Conservation (phyloP, 164 flowering plant genomes). For the Dillenia turbinata region DNA sequence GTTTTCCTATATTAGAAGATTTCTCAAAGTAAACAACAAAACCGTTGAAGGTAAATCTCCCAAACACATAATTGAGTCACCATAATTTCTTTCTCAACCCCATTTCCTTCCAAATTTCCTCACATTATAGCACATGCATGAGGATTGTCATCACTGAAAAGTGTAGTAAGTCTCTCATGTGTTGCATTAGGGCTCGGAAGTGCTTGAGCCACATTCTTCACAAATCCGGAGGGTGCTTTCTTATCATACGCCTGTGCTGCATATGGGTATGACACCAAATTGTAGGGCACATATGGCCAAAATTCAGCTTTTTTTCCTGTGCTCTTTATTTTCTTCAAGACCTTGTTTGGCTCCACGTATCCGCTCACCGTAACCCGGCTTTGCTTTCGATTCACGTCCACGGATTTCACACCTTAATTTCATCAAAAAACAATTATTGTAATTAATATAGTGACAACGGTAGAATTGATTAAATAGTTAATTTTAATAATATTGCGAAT, state of each 20-base stretch:
- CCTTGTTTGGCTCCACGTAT: constrained; percentile 34
- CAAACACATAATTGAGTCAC: no score
- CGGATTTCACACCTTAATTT: constrained; percentile 27
- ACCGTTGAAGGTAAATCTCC: no score
- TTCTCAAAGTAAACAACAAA: no score
- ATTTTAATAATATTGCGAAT: no score
- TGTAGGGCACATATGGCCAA: constrained; percentile 41
- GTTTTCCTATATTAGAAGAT: no score
- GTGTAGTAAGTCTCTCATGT: constrained; percentile 17
- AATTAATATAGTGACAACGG: no score
- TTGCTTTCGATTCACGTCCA: constrained; percentile 39
- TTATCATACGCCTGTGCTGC: constrained; percentile 38
- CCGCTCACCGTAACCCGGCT: constrained; percentile 38
- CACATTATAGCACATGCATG: constrained; percentile 39
- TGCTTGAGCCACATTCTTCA: constrained; percentile 27
- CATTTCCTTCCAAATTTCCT: no score
- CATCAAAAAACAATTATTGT: no score
- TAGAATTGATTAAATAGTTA: no score
- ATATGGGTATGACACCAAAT: constrained; percentile 38
- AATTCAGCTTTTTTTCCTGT: constrained; percentile 43
- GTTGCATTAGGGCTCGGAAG: constrained; percentile 20
- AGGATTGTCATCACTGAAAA: constrained; percentile 43
- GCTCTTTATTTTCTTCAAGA: constrained; percentile 29
- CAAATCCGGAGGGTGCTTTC: constrained; percentile 39
- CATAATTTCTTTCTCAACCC: no score